Evolutionary conservation across 192 early-diverging fungal species (phyloP), one percentile per base, ranked within the genome.

Genomic region (Powellomyces hirtus): DNA sequence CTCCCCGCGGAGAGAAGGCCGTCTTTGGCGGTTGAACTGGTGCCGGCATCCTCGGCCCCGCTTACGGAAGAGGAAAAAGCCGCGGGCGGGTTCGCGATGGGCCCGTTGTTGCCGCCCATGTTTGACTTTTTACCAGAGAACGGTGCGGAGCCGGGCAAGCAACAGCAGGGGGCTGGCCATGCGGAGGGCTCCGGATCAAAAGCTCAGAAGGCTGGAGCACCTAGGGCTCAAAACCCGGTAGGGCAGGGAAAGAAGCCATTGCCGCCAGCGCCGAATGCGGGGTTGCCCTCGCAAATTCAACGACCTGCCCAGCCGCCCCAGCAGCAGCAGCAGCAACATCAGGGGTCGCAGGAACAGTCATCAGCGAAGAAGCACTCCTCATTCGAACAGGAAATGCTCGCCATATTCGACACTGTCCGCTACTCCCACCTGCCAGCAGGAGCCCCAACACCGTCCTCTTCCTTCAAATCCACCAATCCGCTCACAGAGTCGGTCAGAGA

Each of bases 331-430:
- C 57, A 38, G 13, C 53, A 44, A 4, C n/a, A 27, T 13, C 22
- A 20, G 13, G n/a, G n/a, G 20, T 5, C 46, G 2, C 38, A 46
- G 10, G 13, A 8, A 11, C 37, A 63, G 18, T n/a, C 27, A n/a
- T n/a, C n/a, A 18, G 59, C 16, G 16, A 11, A 14, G 14, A 16
- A 10, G 38, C 31, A 5, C 18, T 20, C 49, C 3, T 44, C 67
- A 29, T 69, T 69, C 36, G 67, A 37, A 13, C 57, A 60, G 14
- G 67, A 69, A 34, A 69, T 69, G 67, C 36, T 69, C 14, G 67
- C 67, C 10, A 34, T 69, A 20, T 59, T 69, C n/a, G 45, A 69
- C 26, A 60, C 56, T 26, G 67, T 69, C 2, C 59, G 38, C 29
- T 30, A n/a, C 7, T 35, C 31, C 20, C 0, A 1, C 34, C 27